These are phyloP conservation scores for Mytilinidion resinicola DNA, from an alignment of 495 filamentous ascomycete species.

Conservation along the genomic window DNA sequence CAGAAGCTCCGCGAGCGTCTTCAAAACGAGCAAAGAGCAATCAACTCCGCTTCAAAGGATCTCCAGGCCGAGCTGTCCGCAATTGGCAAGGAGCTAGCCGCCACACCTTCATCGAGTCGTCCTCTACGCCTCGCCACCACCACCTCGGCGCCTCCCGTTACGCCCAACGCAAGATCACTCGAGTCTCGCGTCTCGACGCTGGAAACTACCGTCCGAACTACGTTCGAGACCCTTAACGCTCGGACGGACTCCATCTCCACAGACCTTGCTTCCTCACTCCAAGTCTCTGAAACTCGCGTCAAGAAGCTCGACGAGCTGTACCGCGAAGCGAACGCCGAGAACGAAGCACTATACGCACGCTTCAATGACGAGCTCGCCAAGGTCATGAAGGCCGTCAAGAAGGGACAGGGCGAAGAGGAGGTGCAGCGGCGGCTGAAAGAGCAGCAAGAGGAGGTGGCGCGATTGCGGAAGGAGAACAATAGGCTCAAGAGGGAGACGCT, in stretches of 20 bases:
- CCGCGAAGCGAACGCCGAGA: conserved; percentile 83
- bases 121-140: conserved; percentile 21
- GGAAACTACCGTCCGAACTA: conserved; percentile 56
- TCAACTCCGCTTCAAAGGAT: conserved; percentile 59
- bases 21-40: conserved; percentile 67
- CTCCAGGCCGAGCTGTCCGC: conserved; percentile 71
- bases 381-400: conserved; percentile 68
- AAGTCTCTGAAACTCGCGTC: conserved; percentile 67
- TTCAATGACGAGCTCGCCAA: conserved; percentile 87
- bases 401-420: conserved; percentile 67
- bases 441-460: conserved; percentile 59
- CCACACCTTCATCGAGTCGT: conserved; percentile 41
- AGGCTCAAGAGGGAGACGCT: conserved; percentile 55
- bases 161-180: conserved; percentile 41
- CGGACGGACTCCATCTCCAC: conserved; percentile 56
- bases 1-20: conserved; percentile 90
- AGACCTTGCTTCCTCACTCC: conserved; percentile 63
- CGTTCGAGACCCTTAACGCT: conserved; percentile 55
- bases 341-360: conserved; percentile 86
- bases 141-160: conserved; percentile 12
- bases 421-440: conserved; percentile 60
- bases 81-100: conserved; percentile 75
- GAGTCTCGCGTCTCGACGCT: conserved; percentile 53
- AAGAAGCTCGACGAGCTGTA: conserved; percentile 84
- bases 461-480: conserved; percentile 74